phyloP scores from a whole-genome alignment of 169 alveolate species.

The Babesia ovis region DNA sequence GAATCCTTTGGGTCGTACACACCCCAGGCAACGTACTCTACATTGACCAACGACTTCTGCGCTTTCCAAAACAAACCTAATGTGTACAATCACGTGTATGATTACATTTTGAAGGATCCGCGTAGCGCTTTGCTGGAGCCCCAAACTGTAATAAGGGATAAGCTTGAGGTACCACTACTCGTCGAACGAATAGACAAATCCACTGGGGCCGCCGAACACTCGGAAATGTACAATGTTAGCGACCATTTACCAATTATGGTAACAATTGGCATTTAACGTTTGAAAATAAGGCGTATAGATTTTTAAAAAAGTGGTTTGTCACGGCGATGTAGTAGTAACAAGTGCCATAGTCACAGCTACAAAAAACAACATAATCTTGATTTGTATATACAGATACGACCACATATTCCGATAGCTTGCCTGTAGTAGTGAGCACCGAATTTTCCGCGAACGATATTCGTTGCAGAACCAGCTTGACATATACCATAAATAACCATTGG shows the following conservation, averaged over 20 bases:
- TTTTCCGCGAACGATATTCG: too few species aligned
- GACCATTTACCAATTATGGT: conserved; percentile 53
- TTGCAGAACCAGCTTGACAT: too few species aligned
- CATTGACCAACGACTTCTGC: conserved; percentile 54
- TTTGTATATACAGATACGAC: too few species aligned
- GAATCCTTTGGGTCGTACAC: background rate
- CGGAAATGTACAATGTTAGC: conserved; percentile 26
- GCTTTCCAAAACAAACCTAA: conserved; percentile 7
- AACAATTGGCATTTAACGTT: conserved; percentile 2
- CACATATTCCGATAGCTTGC: too few species aligned
- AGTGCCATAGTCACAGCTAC: too few species aligned
- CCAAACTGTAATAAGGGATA: conserved; percentile 28
- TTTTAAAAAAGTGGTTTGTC: too few species aligned
- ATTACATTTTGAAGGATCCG: conserved; percentile 44
- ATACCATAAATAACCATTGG: too few species aligned
- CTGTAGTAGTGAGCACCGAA: too few species aligned
- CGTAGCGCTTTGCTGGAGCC: conserved; percentile 15
- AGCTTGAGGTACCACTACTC: conserved; percentile 5
- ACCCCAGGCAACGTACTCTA: conserved; percentile 36
- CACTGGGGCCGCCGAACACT: background rate
- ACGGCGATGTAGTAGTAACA: too few species aligned
- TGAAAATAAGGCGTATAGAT: too few species aligned
- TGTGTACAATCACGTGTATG: conserved; percentile 24
- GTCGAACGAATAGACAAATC: background rate
- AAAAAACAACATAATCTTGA: too few species aligned